Percentiles rank a stretch among this genome's conserved stretches.
Conservation (phyloP, 2,329 filamentous ascomycete genomes). For the Colletotrichum sojae region DNA sequence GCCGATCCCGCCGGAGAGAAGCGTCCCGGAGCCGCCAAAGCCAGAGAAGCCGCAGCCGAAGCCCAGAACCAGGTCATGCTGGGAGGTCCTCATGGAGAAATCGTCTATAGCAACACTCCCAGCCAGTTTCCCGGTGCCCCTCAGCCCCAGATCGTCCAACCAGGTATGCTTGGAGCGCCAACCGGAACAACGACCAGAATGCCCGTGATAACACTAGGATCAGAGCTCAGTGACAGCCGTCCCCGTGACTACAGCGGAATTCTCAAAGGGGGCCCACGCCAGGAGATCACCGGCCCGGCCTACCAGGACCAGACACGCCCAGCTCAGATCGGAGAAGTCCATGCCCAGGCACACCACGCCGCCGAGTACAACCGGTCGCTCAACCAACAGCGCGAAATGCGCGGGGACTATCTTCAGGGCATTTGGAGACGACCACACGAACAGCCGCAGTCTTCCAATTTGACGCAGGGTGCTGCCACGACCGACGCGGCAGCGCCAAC, state of each 20-base stretch:
- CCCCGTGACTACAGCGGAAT: slow-evolving; percentile 87
- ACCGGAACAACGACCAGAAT: slow-evolving; percentile 79
- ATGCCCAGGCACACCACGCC: slow-evolving; percentile 88
- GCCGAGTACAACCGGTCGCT: slow-evolving; percentile 92
- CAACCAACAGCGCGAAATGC: slow-evolving; percentile 83
- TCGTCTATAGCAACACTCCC: slow-evolving; percentile 86
- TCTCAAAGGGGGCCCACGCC: slow-evolving; percentile 82
- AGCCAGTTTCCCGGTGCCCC: slow-evolving; percentile 76
- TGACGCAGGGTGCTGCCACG: slow-evolving; percentile 62
- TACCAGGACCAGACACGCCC: slow-evolving; percentile 91
- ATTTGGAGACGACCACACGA: slow-evolving; percentile 90
- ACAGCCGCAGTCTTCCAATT: slow-evolving; percentile 68
- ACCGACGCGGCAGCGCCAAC: slow-evolving; percentile 61
- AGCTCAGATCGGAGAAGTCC: slow-evolving; percentile 81
- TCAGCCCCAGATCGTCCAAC: slow-evolving; percentile 78
- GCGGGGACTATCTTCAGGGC: slow-evolving; percentile 83
- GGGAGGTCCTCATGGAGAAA: slow-evolving; percentile 82
- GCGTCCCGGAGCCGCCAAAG: slow-evolving; percentile 90
- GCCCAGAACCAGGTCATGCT: slow-evolving; percentile 75
- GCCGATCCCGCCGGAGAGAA: slow-evolving; percentile 97
- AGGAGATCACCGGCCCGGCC: slow-evolving; percentile 88
- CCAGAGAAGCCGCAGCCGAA: slow-evolving; percentile 83
- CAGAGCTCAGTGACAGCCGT: slow-evolving; percentile 83
- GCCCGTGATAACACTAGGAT: slow-evolving; percentile 86
- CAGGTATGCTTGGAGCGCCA: slow-evolving; percentile 77